Evolutionary conservation across 352 stramenopile genomes (phyloP), one percentile per base, ranked within the genome.

Genomic region (Phytopythium cucurbitacearum): DNA sequence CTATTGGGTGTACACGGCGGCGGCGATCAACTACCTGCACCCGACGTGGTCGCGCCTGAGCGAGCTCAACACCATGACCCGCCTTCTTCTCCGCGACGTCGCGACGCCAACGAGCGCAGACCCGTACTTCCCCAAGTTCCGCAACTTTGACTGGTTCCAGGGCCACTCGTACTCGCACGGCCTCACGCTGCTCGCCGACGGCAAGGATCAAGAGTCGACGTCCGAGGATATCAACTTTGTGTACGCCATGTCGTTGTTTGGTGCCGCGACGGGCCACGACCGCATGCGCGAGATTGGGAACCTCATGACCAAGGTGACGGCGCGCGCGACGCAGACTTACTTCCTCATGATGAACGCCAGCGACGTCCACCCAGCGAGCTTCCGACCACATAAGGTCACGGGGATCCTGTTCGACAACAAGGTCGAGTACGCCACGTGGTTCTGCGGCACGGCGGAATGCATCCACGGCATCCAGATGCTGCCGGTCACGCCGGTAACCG

Each of bases 401-500:
- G 80, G 80, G 12, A 91, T 89, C 46, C 66, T 86, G 39, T 91
- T 91, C 39, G 78, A 89, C 59, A 91, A 91, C 63, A 91, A 91
- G 55, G 67, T 73, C 10, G 79, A 91, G 65, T 91, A 91, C 53
- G 67, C 80, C 13, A 91, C 76, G 55, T 89, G 80, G 80, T 89
- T 89, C 67, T 85, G 67, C 37, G 60, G 57, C 4, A 73, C 85
- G 7, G 61, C 67, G 54, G 76, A 85, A 54, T 87, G 77, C 60
- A 89, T 91, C 58, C 80, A 91, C 57, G 80, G 80, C 57, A 88
- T 89, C 49, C 78, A 91, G 52, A 89, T 91, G 80, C 72, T 86
- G 2, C 78, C 80, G 1, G 62, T 85, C 45, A 78, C 76, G 11
- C 69, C 80, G 28, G 51, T 87, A 36, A 89, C 67, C 8, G 76